phyloP scores from a whole-genome alignment of 768 basidiomycete species.

The Suillus placidus region DNA sequence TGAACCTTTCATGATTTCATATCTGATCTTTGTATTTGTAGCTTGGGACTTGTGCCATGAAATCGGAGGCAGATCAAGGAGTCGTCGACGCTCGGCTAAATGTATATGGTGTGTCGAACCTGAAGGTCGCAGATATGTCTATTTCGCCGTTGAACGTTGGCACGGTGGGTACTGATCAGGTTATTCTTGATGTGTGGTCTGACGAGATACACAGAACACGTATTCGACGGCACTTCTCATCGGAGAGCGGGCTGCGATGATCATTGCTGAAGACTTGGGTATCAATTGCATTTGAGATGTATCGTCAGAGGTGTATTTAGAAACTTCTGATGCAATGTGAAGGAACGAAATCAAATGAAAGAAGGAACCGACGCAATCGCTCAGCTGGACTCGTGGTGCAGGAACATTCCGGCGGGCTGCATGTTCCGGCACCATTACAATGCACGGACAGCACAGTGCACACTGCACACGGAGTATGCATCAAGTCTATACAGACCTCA shows the following conservation, averaged over 20 bases:
- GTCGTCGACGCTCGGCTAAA: constrained; percentile 66
- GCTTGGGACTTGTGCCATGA: constrained; percentile 73
- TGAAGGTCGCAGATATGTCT: constrained; percentile 63
- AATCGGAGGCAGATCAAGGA: constrained; percentile 55
- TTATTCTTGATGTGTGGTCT: not conserved
- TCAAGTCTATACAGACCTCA: too few species aligned
- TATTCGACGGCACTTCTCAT: constrained; percentile 28
- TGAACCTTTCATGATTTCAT: not conserved
- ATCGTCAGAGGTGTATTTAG: constrained; percentile 15
- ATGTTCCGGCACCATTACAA: too few species aligned
- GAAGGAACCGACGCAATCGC: too few species aligned
- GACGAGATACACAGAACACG: constrained; percentile 20
- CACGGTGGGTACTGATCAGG: constrained; percentile 24
- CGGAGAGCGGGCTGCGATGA: constrained; percentile 29
- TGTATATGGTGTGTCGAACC: constrained; percentile 58
- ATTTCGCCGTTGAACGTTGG: constrained; percentile 42
- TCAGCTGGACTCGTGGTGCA: too few species aligned
- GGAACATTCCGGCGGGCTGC: too few species aligned
- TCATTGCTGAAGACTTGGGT: constrained; percentile 26
- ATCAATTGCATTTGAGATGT: constrained; percentile 19
- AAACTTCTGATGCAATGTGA: too few species aligned
- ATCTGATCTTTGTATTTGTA: constrained; percentile 21
- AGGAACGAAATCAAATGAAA: too few species aligned
- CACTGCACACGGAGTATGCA: too few species aligned
- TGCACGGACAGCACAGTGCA: too few species aligned